Conservation (phyloP, 2,329 filamentous ascomycete genomes). For the Plenodomus biglobosus region DNA sequence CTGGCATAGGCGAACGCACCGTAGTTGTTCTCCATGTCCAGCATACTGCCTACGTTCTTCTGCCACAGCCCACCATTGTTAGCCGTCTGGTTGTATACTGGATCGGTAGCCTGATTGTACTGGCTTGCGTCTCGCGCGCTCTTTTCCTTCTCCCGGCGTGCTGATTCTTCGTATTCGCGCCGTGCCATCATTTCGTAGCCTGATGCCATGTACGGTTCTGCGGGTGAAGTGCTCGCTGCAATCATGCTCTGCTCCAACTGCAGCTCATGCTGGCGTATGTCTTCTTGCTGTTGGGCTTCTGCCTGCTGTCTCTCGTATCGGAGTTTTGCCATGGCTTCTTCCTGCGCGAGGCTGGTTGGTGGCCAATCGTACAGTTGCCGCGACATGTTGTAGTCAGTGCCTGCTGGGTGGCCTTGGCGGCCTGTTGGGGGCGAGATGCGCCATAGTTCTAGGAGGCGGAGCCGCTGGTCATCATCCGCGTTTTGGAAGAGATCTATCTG, state of each 20-base stretch:
- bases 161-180: constrained; percentile 62
- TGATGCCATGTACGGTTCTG: constrained; percentile 81
- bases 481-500: constrained; percentile 79
- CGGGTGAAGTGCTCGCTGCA: constrained; percentile 36
- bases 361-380: constrained; percentile 54
- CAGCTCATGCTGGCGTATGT: constrained; percentile 31
- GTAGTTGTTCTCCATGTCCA: constrained; percentile 68
- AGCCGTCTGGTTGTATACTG: constrained; percentile 60
- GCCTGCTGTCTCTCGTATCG: constrained; percentile 58
- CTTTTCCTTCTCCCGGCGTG: constrained; percentile 22
- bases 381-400: constrained; percentile 51
- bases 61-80: constrained; percentile 50
- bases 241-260: constrained; percentile 34
- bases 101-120: constrained; percentile 65
- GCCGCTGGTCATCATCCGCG: constrained; percentile 70
- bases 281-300: constrained; percentile 30
- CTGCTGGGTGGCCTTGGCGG: constrained; percentile 34
- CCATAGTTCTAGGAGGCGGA: constrained; percentile 81
- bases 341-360: constrained; percentile 56
- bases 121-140: constrained; percentile 32
- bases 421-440: constrained; percentile 69
- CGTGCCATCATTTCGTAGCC: constrained; percentile 74
- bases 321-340: constrained; percentile 58
- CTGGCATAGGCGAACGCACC: constrained; percentile 60
- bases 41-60: constrained; percentile 48